Evolutionary conservation across 2,329 filamentous ascomycete genomes (phyloP), one percentile per base, ranked within the genome.

Genomic region (Penicillium sp.): DNA sequence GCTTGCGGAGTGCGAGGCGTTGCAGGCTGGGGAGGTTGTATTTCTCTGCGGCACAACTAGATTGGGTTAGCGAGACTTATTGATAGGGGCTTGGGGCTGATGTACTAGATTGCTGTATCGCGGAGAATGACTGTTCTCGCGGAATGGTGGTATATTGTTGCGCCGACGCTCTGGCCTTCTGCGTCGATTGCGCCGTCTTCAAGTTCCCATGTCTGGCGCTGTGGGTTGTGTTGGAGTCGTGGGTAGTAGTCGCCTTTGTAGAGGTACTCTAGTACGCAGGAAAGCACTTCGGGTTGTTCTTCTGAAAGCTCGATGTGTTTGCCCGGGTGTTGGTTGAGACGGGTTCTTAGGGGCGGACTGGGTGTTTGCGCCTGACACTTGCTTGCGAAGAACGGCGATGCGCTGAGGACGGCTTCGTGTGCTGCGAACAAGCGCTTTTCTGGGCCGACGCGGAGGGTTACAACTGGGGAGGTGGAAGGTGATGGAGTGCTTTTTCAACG

Each of bases 231-330:
- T 50, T 90, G 75, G 22, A 95, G 80, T 16, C 88, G 87, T 3
- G 92, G 91, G 63, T 87, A 92, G 76, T 96, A 96, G 73, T 96
- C 92, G 58, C 91, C 91, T 74, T 95, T 95, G 81, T 95, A 95
- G 50, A 96, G 84, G 63, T 88, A 96, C 69, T 96, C 92, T 50
- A 96, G 84, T 10, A 96, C 81, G 5, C 88, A 91, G 7, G 90
- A 95, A 72, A 96, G 92, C 65, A 95, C 87, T 69, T 95, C 90
- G 18, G 92, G 90, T 62, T 92, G 87, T 72, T 96, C 92, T 54
- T 92, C 85, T 1, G 90, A 87, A 2, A 96, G 82, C 46, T 87
- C 81, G 68, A 96, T 87, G 48, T 87, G 85, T 74, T 90, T 91
- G 67, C 77, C 79, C 43, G 70, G 68, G 14, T 47, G 42, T 10